Conservation (phyloP, 2,329 filamentous ascomycete genomes). For the Trichophyton benhamiae region DNA sequence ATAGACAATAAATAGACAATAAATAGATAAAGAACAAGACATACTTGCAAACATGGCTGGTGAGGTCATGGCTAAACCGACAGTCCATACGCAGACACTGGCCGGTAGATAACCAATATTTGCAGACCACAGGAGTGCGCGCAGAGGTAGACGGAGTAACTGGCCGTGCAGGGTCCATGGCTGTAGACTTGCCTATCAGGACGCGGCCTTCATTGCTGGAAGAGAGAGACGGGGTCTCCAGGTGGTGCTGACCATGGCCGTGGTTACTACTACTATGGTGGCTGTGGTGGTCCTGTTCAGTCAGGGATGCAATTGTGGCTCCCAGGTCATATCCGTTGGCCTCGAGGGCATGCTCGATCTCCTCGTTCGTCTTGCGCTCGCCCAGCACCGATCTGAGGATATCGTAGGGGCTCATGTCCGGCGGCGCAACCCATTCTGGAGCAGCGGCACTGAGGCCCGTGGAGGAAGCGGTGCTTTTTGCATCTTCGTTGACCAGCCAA, state of each 20-base stretch:
- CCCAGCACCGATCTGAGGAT: constrained; percentile 92
- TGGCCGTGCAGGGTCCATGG: constrained; percentile 57
- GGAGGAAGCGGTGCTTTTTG: constrained; percentile 67
- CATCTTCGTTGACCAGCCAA: constrained; percentile 85
- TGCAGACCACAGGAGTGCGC: constrained; percentile 84
- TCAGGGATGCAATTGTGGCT: constrained; percentile 77
- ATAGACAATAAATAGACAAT: constrained; percentile 13
- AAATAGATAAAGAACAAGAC: constrained; percentile 30
- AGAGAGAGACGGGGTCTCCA: constrained; percentile 35
- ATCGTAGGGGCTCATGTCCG: constrained; percentile 95
- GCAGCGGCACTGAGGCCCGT: constrained; percentile 67
- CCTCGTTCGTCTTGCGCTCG: constrained; percentile 78
- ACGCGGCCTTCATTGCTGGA: constrained; percentile 51
- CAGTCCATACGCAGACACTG: constrained; percentile 92
- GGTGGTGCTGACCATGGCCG: constrained; percentile 18
- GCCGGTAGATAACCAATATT: constrained; percentile 92
- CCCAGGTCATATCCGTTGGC: constrained; percentile 86
- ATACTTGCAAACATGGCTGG: constrained; percentile 95
- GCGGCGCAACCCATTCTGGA: constrained; percentile 65
- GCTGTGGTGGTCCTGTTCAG: constrained; percentile 49
- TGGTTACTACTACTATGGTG: no score
- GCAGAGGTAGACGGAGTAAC: constrained; percentile 62
- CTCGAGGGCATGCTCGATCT: constrained; percentile 84
- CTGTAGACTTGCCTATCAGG: constrained; percentile 82
- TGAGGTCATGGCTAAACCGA: constrained; percentile 91